Conservation (phyloP, 495 filamentous ascomycete species). For the Choiromyces venosus region DNA sequence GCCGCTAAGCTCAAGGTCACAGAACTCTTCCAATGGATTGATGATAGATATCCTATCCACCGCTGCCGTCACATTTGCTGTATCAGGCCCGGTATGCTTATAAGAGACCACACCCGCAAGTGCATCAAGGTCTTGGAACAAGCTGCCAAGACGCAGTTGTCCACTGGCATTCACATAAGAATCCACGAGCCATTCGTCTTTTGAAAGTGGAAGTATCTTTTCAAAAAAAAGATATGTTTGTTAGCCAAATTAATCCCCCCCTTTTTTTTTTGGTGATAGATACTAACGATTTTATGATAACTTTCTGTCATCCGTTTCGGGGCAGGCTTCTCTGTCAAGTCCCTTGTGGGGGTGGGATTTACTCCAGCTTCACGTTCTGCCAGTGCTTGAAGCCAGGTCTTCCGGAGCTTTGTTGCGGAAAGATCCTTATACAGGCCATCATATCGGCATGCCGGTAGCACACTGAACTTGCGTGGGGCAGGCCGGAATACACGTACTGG, state of each 20-base stretch:
- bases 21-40: conserved; percentile 67
- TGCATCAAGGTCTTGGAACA: conserved; percentile 80
- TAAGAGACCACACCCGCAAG: conserved; percentile 74
- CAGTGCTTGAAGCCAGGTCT: conserved; percentile 66
- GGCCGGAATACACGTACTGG: background rate
- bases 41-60: conserved; percentile 75
- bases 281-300: conserved; percentile 56
- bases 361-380: conserved; percentile 50
- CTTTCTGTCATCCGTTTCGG: conserved; percentile 64
- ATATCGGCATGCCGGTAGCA: conserved; percentile 4
- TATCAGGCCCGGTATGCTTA: conserved; percentile 70
- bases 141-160: conserved; percentile 62
- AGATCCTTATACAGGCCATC: conserved; percentile 54
- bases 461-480: conserved; percentile 11
- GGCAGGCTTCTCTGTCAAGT: conserved; percentile 37
- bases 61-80: conserved; percentile 75
- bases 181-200: conserved; percentile 66
- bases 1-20: conserved; percentile 72
- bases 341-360: conserved; percentile 34
- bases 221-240: background rate
- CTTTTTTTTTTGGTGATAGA: background rate
- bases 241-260: background rate
- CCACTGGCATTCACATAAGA: conserved; percentile 63
- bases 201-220: conserved; percentile 60
- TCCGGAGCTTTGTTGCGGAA: conserved; percentile 55